phyloP scores from a whole-genome alignment of 805 yeast species.

The Tetrapisispora pingtungensis region DNA sequence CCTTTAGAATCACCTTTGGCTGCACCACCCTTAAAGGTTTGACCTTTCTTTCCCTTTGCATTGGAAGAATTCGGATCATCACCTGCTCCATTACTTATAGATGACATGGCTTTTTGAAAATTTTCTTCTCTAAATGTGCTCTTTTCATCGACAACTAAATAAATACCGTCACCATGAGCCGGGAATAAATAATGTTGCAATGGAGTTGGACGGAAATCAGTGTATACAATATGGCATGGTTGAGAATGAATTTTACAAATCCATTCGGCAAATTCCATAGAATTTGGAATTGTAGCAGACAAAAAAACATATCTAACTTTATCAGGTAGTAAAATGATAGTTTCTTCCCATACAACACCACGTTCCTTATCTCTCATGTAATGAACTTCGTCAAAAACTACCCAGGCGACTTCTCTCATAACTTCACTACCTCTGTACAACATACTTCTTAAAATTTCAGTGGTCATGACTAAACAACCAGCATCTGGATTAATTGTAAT shows the following conservation, averaged over 20 bases:
- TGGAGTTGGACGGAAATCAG: constrained; percentile 98
- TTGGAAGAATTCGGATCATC: constrained; percentile 66
- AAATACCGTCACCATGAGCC: constrained; percentile 97
- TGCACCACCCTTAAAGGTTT: constrained; percentile 75
- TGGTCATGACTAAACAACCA: constrained; percentile 96
- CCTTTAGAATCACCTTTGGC: constrained; percentile 54
- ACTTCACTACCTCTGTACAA: constrained; percentile 94
- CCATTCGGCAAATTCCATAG: constrained; percentile 99
- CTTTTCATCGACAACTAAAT: constrained; percentile 94
- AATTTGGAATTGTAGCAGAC: constrained; percentile 96
- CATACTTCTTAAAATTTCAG: constrained; percentile 96
- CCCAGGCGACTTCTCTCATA: constrained; percentile 99
- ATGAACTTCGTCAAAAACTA: constrained; percentile 94
- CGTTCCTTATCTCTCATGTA: constrained; percentile 96
- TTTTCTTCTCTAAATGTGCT: constrained; percentile 94
- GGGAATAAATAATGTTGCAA: constrained; percentile 95
- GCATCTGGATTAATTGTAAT: constrained; percentile 98
- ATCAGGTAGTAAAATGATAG: constrained; percentile 89
- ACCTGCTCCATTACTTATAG: constrained; percentile 71
- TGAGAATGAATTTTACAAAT: constrained; percentile 88
- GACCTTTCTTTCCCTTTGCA: constrained; percentile 61
- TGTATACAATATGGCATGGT: constrained; percentile 97
- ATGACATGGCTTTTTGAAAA: constrained; percentile 96
- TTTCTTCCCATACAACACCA: constrained; percentile 99
- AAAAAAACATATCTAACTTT: constrained; percentile 89